Conservation (phyloP, 345 rosid species). For the Moricandia moricandioides region DNA sequence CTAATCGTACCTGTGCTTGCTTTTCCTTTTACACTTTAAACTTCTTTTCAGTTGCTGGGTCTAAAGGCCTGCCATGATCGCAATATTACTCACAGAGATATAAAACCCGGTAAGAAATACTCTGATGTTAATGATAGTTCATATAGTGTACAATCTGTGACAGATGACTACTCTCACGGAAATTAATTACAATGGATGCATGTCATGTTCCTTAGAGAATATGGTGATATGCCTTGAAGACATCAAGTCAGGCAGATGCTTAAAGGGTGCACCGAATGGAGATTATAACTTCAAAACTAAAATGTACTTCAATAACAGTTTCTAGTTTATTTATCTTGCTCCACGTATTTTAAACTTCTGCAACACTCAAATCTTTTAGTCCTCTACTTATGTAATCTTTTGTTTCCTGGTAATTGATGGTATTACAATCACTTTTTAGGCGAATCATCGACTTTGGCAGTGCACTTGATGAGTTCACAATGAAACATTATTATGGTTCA, state of each 20-base stretch:
- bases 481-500: constrained; percentile 76
- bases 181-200: constrained; percentile 14
- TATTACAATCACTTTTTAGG: constrained; percentile 44
- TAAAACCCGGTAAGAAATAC: constrained; percentile 78
- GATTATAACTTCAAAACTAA: constrained; percentile 57
- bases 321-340: constrained; percentile 20
- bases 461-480: constrained; percentile 77
- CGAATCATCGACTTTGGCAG: constrained; percentile 97
- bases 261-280: constrained; percentile 58
- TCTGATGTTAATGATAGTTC: constrained; percentile 15
- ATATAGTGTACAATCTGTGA: constrained; percentile 7
- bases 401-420: constrained; percentile 13
- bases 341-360: constrained; percentile 1
- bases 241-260: constrained; percentile 67
- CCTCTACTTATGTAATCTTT: background rate
- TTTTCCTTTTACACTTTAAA: background rate
- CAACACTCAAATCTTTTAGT: background rate
- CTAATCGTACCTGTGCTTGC: background rate
- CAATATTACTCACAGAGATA: constrained; percentile 91
- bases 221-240: constrained; percentile 96
- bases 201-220: constrained; percentile 57
- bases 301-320: constrained; percentile 46
- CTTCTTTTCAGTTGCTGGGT: constrained; percentile 63
- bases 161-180: constrained; percentile 15
- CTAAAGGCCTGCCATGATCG: constrained; percentile 92